Conservation (phyloP, 352 stramenopile species). For the Pythium folliculosum region DNA sequence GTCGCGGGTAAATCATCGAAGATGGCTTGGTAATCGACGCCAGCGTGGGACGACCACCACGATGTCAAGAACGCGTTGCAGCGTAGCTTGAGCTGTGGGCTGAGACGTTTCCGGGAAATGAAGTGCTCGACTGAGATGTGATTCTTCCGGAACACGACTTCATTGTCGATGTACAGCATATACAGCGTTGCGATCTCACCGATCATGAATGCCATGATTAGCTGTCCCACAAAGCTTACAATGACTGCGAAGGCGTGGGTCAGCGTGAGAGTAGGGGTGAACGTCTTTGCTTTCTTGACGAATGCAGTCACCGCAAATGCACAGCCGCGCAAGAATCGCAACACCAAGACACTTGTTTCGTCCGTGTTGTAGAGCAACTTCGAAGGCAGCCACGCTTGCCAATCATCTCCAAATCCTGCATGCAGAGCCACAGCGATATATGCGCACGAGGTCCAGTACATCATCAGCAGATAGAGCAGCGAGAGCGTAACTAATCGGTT, state of each 20-base stretch:
- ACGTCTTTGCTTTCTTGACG: constrained; percentile 34
- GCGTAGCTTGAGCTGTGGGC: constrained; percentile 22
- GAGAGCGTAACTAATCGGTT: constrained; percentile 55
- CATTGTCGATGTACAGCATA: constrained; percentile 32
- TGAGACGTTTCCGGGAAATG: constrained; percentile 22
- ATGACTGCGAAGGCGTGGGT: constrained; percentile 35
- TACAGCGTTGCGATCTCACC: constrained; percentile 66
- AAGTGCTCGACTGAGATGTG: constrained; percentile 63
- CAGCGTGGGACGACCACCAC: constrained; percentile 30
- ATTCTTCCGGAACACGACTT: constrained; percentile 60
- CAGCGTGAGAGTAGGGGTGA: constrained; percentile 20
- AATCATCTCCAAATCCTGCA: constrained; percentile 49
- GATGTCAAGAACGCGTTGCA: constrained; percentile 27
- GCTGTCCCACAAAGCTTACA: constrained; percentile 39
- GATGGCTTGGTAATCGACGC: constrained; percentile 29
- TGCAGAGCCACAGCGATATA: constrained; percentile 53
- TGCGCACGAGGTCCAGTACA: constrained; percentile 61
- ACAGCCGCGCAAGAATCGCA: constrained; percentile 46
- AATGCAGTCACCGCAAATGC: constrained; percentile 30
- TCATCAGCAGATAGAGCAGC: constrained; percentile 53
- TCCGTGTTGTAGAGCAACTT: constrained; percentile 6
- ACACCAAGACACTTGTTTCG: constrained; percentile 43
- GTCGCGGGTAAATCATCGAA: constrained; percentile 35
- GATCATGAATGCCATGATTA: constrained; percentile 78
- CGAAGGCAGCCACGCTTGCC: constrained; percentile 37